Conservation (phyloP, 805 yeast species). For the Myxozyma lipomycoides region DNA sequence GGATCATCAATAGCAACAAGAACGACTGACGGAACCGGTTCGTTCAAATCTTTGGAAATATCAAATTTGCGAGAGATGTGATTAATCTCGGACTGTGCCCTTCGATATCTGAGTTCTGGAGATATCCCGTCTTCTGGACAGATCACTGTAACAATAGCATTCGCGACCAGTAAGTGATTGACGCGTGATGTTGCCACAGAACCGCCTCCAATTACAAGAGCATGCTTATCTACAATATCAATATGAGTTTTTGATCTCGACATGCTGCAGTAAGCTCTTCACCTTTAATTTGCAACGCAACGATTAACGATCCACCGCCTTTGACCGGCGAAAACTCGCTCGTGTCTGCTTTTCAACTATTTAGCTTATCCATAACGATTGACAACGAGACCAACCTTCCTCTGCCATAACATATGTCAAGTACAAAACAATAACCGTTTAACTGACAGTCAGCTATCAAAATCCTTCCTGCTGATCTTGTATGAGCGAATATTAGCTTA, state of each 20-base stretch:
- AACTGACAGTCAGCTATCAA: too few species aligned
- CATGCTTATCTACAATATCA: conserved; percentile 2
- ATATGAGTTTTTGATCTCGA: conserved; percentile 22
- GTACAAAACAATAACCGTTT: too few species aligned
- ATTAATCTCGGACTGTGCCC: conserved; percentile 40
- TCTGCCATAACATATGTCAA: too few species aligned
- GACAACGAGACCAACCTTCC: too few species aligned
- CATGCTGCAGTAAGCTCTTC: conserved; percentile 31
- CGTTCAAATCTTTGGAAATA: conserved; percentile 19
- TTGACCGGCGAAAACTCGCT: conserved; percentile 8
- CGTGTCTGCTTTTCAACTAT: neutral
- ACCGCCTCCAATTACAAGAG: conserved; percentile 40
- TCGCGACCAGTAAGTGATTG: conserved; percentile 60
- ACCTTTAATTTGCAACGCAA: conserved; percentile 71
- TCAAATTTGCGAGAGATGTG: conserved; percentile 35
- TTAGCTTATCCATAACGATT: too few species aligned
- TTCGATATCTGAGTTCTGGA: conserved; percentile 36
- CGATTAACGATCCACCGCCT: conserved; percentile 51
- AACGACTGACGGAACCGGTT: conserved; percentile 53
- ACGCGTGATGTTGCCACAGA: conserved; percentile 73
- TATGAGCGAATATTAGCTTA: too few species aligned
- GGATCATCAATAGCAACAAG: conserved; percentile 75
- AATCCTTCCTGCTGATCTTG: too few species aligned
- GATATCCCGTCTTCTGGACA: conserved; percentile 42
- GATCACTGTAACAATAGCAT: conserved; percentile 65